Percentiles rank a stretch among this genome's conserved stretches.
Evolutionary conservation across 2,329 filamentous ascomycete genomes (phyloP).

Genomic region (Phymatotrichopsis omnivora): DNA sequence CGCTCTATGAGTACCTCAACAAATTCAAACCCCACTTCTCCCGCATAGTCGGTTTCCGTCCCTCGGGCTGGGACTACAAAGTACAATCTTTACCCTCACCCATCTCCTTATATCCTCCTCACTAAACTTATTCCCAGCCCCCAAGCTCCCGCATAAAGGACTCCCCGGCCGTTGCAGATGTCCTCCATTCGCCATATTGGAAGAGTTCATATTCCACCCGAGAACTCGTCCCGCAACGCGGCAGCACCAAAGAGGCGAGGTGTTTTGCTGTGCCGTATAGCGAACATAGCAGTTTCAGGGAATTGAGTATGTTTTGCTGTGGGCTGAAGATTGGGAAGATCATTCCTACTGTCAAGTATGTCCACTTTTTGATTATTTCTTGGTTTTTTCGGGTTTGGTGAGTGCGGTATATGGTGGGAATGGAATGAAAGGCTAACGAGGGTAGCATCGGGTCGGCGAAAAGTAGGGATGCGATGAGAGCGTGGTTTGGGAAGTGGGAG

Average conservation of each 20-base stretch:
- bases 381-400: too few relatives aligned
- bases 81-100: too few relatives aligned
- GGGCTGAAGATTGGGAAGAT: conserved; percentile 76
- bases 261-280: conserved; percentile 94
- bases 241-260: conserved; percentile 64
- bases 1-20: conserved; percentile 78
- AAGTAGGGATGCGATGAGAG: conserved; percentile 55
- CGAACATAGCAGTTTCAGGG: conserved; percentile 89
- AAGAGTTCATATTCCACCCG: conserved; percentile 58
- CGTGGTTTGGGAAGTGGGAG: conserved; percentile 46
- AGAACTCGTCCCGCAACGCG: conserved; percentile 71
- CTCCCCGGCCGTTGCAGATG: conserved; percentile 52
- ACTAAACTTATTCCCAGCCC: conserved; percentile 37
- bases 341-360: conserved; percentile 76
- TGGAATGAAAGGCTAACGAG: conserved; percentile 1
- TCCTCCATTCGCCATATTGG: conserved; percentile 63
- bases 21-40: conserved; percentile 71
- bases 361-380: too few relatives aligned
- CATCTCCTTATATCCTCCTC: too few relatives aligned
- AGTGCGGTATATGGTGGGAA: too few relatives aligned
- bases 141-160: conserved; percentile 52
- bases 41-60: conserved; percentile 79
- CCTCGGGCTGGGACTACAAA: conserved; percentile 88
- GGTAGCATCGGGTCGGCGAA: conserved; percentile 49
- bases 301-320: conserved; percentile 89